Conservation (phyloP, 2,329 filamentous ascomycete species). For the Fusarium duplospermum region DNA sequence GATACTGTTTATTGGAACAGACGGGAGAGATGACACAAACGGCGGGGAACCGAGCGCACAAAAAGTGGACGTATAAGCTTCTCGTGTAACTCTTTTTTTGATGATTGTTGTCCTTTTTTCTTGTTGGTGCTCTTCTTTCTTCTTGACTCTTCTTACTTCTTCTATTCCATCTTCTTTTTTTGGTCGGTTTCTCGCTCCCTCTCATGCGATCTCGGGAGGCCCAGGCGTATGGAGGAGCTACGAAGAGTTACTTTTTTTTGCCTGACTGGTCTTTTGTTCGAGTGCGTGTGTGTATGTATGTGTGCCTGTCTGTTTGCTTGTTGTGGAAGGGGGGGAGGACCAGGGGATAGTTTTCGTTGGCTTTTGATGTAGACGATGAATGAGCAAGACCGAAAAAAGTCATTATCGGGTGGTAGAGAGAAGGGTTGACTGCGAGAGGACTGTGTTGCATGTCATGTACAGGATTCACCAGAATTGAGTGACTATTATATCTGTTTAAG, state of each 20-base stretch:
- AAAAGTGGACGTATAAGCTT: conserved; percentile 41
- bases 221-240: conserved; percentile 22
- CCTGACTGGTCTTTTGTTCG: conserved; percentile 19
- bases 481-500: neutral
- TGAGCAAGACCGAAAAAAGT: conserved; percentile 47
- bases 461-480: neutral
- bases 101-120: conserved; percentile 18
- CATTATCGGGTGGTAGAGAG: conserved; percentile 41
- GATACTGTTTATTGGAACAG: neutral
- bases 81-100: conserved; percentile 40
- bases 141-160: conserved; percentile 20
- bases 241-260: conserved; percentile 7
- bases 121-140: conserved; percentile 21
- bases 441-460: neutral
- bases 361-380: conserved; percentile 45
- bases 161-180: conserved; percentile 24
- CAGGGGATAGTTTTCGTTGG: conserved; percentile 32
- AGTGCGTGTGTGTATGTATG: conserved; percentile 16
- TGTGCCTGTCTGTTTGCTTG: conserved; percentile 1
- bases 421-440: conserved; percentile 1
- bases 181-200: conserved; percentile 21
- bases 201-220: conserved; percentile 4
- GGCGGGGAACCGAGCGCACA: conserved; percentile 12
- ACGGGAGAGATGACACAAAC: neutral
- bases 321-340: conserved; percentile 13